Conservation (phyloP, 1,284 basidiomycete species). For the Cystobasidium slooffiae region DNA sequence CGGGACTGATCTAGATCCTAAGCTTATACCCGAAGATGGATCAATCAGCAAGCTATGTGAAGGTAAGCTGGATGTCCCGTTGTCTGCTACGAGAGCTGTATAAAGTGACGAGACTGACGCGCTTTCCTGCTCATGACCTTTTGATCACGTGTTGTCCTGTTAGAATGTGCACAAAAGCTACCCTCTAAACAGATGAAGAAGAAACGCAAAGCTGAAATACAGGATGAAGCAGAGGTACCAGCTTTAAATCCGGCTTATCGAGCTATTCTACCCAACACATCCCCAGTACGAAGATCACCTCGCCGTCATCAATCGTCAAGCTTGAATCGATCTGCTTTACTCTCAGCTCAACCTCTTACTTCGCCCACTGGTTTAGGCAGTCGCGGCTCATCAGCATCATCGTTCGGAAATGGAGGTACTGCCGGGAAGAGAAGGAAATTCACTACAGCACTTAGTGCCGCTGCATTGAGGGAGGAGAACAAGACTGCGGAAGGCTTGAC, state of each 20-base stretch:
- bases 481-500: conserved; percentile 10
- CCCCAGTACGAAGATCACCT: conserved; percentile 36
- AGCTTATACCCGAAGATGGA: conserved; percentile 8
- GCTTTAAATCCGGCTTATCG: not conserved
- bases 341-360: conserved; percentile 20
- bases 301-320: conserved; percentile 20
- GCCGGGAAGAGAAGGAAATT: conserved; percentile 32
- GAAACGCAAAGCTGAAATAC: conserved; percentile 5
- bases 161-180: conserved; percentile 41
- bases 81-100: not conserved
- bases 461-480: conserved; percentile 34
- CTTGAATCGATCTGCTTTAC: conserved; percentile 10
- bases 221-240: not conserved
- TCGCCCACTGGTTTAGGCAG: conserved; percentile 7
- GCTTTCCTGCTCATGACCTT: not conserved
- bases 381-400: not conserved
- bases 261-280: conserved; percentile 30
- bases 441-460: conserved; percentile 28
- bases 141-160: conserved; percentile 7
- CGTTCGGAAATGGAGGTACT: not conserved
- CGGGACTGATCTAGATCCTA: not conserved
- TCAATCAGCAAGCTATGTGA: conserved; percentile 36
- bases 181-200: conserved; percentile 28
- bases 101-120: not conserved
- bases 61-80: conserved; percentile 1